Base-by-base conservation (phyloP, 1,284 basidiomycete genomes). In the Neolentinus lepideus region DNA sequence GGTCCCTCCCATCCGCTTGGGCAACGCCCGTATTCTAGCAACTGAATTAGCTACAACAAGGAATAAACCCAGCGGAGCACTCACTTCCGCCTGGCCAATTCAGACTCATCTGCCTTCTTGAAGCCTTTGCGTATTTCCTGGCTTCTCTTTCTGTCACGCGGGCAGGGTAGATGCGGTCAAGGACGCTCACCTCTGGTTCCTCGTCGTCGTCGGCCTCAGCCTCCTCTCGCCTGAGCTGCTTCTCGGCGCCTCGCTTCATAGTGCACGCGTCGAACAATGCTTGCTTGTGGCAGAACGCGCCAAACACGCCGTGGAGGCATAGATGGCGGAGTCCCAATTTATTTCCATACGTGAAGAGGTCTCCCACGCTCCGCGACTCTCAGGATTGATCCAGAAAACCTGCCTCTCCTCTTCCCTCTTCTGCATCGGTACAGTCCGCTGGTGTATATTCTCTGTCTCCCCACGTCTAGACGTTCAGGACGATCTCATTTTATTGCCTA, bases 181-280 rank as follows among this genome's bases (percentile, higher is more conserved):
- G 16, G 25, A 53, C 26, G 27, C 31, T 27, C 25, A 57, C 47
- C 54, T 59, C 60, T 55, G 57, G 57, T 54, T 71, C 47, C 11
- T 25, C 47, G 22, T 50, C 68, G 1, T 62, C 60, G 3, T 54
- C 52, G 46, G 62, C 64, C 43, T 66, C 67, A 22, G 56, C 55
- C 43, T 67, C 68, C 52, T 75, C 73, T 57, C 67, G 69, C 3
- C 67, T 71, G 8, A 69, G 56, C 58, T 75, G 71, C 21, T 66
- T 64, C 53, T 71, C 70, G 26, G 74, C 73, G 26, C 62, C 63
- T 54, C 74, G 68, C 62, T 75, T 75, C 29, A 62, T 60, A 11
- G 24, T 56, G 16, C 33, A 21, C 53, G 55, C 43, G 21, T 57
- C 21, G 12, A 38, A 45, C 47, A 50, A 25, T 4, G 24, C 8